Conservation (phyloP, 371 early-diverging fungal genomes). For the Lichtheimia hyalospora region DNA sequence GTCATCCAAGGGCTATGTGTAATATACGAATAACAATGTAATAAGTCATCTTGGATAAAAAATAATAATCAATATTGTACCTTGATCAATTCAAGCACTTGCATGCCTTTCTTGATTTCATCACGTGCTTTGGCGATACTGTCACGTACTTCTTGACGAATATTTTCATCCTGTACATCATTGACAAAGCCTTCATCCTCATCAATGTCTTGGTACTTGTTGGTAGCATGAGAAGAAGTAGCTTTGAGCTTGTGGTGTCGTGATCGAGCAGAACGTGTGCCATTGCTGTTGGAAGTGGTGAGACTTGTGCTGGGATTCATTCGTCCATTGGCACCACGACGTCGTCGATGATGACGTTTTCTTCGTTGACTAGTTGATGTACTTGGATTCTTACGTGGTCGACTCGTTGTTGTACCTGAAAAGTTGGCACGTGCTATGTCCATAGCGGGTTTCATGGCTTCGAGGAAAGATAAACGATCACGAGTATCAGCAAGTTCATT, state of each 20-base stretch:
- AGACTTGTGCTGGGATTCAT: constrained; percentile 12
- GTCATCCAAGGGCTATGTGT: constrained; percentile 32
- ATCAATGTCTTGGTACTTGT: constrained; percentile 11
- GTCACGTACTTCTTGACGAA: constrained; percentile 44
- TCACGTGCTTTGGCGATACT: constrained; percentile 64
- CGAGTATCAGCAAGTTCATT: constrained; percentile 53
- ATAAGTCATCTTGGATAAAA: too few relatives aligned
- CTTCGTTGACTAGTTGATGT: constrained; percentile 11
- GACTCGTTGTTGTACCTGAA: constrained; percentile 5
- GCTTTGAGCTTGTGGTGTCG: not conserved
- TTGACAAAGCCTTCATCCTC: constrained; percentile 35
- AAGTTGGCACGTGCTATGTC: constrained; percentile 19
- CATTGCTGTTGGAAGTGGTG: constrained; percentile 24
- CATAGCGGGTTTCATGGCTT: constrained; percentile 32
- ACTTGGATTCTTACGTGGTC: constrained; percentile 2
- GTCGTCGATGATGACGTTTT: constrained; percentile 15
- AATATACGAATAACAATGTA: not conserved
- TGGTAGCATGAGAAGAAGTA: not conserved
- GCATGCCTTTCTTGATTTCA: constrained; percentile 59
- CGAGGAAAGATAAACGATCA: constrained; percentile 31
- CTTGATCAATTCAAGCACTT: constrained; percentile 50
- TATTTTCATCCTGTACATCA: constrained; percentile 30
- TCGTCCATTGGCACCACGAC: constrained; percentile 10
- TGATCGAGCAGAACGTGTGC: constrained; percentile 14
- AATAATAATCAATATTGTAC: constrained; percentile 1